Evolutionary conservation across 495 filamentous ascomycete genomes (phyloP).

Genomic region (Cercophora sp.): DNA sequence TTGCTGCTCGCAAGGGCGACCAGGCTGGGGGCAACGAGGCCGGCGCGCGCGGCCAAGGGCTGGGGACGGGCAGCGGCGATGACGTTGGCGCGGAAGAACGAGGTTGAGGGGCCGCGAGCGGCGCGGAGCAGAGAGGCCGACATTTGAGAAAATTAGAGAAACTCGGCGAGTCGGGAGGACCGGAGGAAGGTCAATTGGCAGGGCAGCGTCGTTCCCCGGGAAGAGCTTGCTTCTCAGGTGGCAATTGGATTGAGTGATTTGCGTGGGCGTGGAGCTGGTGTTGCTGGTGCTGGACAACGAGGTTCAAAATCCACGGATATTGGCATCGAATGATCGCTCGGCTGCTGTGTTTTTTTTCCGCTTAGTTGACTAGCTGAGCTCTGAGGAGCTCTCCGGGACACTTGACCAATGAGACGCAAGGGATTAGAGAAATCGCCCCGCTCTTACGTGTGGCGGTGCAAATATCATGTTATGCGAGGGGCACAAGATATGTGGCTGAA

Average conservation of each 20-base stretch:
- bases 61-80: constrained; percentile 55
- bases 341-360: constrained; percentile 15
- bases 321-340: constrained; percentile 33
- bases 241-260: constrained; percentile 20
- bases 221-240: constrained; percentile 12
- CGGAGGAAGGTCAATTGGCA: constrained; percentile 19
- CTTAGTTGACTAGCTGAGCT: constrained; percentile 18
- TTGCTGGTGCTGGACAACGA: not conserved
- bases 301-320: constrained; percentile 19
- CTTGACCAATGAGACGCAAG: constrained; percentile 9
- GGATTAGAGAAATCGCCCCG: constrained; percentile 3
- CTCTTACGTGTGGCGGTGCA: not conserved
- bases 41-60: constrained; percentile 34
- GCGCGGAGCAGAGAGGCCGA: constrained; percentile 68
- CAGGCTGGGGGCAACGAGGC: constrained; percentile 36
- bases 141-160: constrained; percentile 37
- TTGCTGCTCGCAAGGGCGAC: constrained; percentile 44
- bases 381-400: constrained; percentile 11
- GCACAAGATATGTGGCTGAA: not conserved
- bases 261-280: constrained; percentile 3
- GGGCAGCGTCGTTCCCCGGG: constrained; percentile 20
- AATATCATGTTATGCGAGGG: not conserved
- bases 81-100: constrained; percentile 59
- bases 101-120: constrained; percentile 62
- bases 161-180: constrained; percentile 14